phyloP scores from a whole-genome alignment of 202 grass and related monocot genomes.

The Hordeum pubiflorum region DNA sequence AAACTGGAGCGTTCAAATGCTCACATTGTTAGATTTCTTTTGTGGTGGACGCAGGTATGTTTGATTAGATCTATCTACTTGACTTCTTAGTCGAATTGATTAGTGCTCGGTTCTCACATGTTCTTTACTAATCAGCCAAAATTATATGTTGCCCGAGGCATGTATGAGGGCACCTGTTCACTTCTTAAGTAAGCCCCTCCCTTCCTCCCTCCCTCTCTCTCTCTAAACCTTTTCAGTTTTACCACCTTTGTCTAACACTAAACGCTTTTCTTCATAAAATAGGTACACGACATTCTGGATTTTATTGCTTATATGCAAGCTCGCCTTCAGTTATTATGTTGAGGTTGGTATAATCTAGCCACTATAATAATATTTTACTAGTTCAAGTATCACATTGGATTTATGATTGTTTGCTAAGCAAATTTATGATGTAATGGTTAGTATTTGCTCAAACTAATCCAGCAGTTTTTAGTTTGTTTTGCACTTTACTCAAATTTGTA shows the following conservation, averaged over 20 bases:
- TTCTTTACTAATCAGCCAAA: conserved; percentile 55
- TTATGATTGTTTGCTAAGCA: neutral
- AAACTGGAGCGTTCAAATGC: conserved; percentile 59
- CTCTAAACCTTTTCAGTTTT: conserved; percentile 1
- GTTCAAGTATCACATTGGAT: neutral
- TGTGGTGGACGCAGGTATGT: conserved; percentile 95
- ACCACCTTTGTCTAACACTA: neutral
- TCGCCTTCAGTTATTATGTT: conserved; percentile 85
- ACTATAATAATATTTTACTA: neutral
- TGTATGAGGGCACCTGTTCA: conserved; percentile 75
- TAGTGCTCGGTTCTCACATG: conserved; percentile 28
- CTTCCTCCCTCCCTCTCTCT: neutral
- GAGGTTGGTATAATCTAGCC: conserved; percentile 30
- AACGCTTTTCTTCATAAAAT: conserved; percentile 14
- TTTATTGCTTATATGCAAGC: conserved; percentile 93
- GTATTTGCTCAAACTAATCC: neutral
- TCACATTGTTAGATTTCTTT: conserved; percentile 59
- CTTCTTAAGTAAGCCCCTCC: conserved; percentile 72
- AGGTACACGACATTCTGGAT: conserved; percentile 98
- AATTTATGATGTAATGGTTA: neutral
- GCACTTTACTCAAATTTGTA: neutral
- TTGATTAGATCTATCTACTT: conserved; percentile 16
- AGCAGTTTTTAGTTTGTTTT: neutral
- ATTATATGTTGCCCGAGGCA: conserved; percentile 82
- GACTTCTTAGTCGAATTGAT: conserved; percentile 7